These are phyloP conservation scores for Colletotrichum sp. DNA, from an alignment of 2,329 filamentous ascomycete species.

Conservation along the genomic window DNA sequence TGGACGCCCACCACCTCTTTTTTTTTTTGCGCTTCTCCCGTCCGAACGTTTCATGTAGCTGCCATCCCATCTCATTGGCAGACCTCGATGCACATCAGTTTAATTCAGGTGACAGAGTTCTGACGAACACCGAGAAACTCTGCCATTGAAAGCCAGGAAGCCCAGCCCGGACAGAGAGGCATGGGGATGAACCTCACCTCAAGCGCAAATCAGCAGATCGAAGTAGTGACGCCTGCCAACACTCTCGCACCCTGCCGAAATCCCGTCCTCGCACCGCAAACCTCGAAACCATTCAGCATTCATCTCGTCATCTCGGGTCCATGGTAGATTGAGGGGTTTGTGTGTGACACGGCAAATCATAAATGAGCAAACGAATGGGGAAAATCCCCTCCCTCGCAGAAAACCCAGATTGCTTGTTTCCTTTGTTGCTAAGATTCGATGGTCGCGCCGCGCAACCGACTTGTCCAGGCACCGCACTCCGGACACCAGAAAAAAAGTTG, in stretches of 20 bases:
- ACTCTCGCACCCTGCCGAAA: neutral
- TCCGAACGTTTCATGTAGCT: neutral
- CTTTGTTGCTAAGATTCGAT: neutral
- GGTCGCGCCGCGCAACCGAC: neutral
- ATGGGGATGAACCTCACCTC: too few relatives aligned
- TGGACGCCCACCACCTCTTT: neutral
- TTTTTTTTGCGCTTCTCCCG: neutral
- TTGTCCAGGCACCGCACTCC: neutral
- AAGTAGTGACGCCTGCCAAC: constrained; percentile 1
- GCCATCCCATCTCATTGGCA: constrained; percentile 1
- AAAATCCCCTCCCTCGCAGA: neutral
- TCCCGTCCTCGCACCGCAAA: neutral
- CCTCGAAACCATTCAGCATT: neutral
- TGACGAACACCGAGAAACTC: neutral
- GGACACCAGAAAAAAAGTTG: neutral
- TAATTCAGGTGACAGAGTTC: neutral
- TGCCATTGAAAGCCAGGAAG: neutral
- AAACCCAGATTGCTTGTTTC: neutral
- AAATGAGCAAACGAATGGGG: neutral
- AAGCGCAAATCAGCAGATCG: too few relatives aligned
- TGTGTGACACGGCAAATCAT: neutral
- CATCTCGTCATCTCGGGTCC: constrained; percentile 11
- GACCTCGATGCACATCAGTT: neutral
- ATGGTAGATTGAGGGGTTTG: neutral
- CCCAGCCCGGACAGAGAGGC: too few relatives aligned